Evolutionary conservation across 2,329 filamentous ascomycete species (phyloP).

Genomic region (Ophiostoma australiae): DNA sequence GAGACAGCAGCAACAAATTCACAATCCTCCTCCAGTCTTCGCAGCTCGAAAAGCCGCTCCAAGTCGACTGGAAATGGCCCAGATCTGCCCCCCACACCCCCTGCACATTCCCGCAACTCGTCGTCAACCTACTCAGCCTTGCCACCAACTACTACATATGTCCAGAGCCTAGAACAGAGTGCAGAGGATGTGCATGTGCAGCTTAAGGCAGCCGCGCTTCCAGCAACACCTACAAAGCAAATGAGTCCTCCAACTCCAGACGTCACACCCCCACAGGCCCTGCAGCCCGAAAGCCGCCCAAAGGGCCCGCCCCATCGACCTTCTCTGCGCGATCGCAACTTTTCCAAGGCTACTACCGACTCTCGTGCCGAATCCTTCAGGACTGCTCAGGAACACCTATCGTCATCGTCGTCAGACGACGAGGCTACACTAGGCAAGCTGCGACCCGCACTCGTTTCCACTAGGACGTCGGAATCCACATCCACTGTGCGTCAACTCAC

Average conservation of each 20-base stretch:
- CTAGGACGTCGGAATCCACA: constrained; percentile 39
- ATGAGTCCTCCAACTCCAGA: constrained; percentile 70
- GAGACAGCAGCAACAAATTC: constrained; percentile 28
- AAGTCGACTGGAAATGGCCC: constrained; percentile 43
- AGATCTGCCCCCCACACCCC: constrained; percentile 58
- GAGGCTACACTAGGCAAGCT: constrained; percentile 57
- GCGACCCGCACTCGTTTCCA: constrained; percentile 37
- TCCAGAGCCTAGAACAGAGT: constrained; percentile 39
- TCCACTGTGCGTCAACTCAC: constrained; percentile 39
- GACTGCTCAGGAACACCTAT: constrained; percentile 61
- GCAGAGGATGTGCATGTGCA: constrained; percentile 36
- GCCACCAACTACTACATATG: constrained; percentile 40
- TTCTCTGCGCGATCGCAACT: constrained; percentile 44
- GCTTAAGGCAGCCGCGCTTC: constrained; percentile 39
- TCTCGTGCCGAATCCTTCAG: constrained; percentile 66
- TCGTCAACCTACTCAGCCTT: constrained; percentile 47
- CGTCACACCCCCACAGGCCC: constrained; percentile 60
- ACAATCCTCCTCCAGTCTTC: constrained; percentile 38
- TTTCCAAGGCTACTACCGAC: constrained; percentile 53
- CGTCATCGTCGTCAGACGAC: constrained; percentile 46
- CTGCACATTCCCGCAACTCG: constrained; percentile 55
- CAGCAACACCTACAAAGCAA: constrained; percentile 56
- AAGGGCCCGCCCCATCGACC: constrained; percentile 42
- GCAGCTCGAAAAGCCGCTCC: constrained; percentile 41
- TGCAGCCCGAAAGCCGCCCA: constrained; percentile 37